Conservation (phyloP, 2,329 filamentous ascomycete genomes). For the Sporothrix pallida region DNA sequence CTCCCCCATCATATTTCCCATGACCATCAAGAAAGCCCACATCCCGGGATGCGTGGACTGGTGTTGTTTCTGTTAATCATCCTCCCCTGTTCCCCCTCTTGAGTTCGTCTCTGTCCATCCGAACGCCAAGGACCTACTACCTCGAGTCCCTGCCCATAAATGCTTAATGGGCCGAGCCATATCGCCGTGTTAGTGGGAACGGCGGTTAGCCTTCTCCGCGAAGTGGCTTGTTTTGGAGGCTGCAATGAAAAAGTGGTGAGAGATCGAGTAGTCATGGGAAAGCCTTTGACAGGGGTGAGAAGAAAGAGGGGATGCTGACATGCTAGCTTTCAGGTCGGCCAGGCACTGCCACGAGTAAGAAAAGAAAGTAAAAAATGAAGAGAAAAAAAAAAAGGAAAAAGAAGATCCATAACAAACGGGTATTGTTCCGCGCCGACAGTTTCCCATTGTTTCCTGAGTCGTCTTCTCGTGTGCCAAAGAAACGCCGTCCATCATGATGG, state of each 20-base stretch:
- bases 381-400: too few relatives aligned
- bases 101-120: background rate
- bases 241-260: background rate
- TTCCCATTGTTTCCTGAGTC: background rate
- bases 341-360: background rate
- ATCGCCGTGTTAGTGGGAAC: background rate
- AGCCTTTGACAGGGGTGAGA: background rate
- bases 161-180: conserved; percentile 10
- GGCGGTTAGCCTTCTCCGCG: background rate
- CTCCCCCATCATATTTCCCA: background rate
- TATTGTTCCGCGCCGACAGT: background rate
- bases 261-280: background rate
- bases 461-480: background rate
- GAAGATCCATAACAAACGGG: background rate
- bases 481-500: background rate
- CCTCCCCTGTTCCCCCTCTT: conserved; percentile 8
- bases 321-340: background rate
- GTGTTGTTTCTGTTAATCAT: background rate
- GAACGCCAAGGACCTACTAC: conserved; percentile 19
- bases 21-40: background rate
- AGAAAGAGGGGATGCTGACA: background rate
- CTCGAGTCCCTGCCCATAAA: background rate
- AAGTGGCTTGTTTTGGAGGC: background rate
- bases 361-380: too few relatives aligned
- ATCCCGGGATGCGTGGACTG: background rate